Percentiles rank a stretch among this genome's conserved stretches.
Evolutionary conservation across 176 grass and related monocot species (phyloP).

Genomic region (Melocanna baccifera): DNA sequence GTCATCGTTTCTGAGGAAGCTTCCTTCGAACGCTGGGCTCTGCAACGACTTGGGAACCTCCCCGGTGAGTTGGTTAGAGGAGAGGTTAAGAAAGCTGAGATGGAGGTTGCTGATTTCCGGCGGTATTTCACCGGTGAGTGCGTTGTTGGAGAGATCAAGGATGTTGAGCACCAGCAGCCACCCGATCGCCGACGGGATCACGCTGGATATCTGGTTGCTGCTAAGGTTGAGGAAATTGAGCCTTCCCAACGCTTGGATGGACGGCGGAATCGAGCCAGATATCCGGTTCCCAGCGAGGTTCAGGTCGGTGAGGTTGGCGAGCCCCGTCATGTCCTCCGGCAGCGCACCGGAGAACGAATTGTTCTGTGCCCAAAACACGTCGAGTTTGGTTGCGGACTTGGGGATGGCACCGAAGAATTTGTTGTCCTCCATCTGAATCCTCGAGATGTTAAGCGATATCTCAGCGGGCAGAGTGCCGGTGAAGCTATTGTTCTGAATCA

Average conservation of each 20-base stretch:
- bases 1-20: slow-evolving; percentile 43
- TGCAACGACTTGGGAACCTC: slow-evolving; percentile 37
- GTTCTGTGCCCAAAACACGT: slow-evolving; percentile 17
- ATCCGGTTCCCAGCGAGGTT: slow-evolving; percentile 35
- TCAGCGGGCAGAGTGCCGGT: slow-evolving; percentile 34
- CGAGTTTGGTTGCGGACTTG: background rate
- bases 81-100: slow-evolving; percentile 50
- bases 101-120: slow-evolving; percentile 36
- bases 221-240: slow-evolving; percentile 41
- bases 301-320: slow-evolving; percentile 18
- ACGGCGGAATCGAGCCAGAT: slow-evolving; percentile 33
- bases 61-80: slow-evolving; percentile 55
- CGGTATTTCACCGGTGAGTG: slow-evolving; percentile 17
- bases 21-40: background rate
- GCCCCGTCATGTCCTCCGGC: background rate
- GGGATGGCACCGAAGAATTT: slow-evolving; percentile 44
- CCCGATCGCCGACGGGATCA: slow-evolving; percentile 44
- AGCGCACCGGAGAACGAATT: slow-evolving; percentile 38
- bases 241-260: background rate
- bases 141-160: slow-evolving; percentile 65
- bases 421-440: slow-evolving; percentile 49
- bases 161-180: slow-evolving; percentile 27
- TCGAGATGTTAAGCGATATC: slow-evolving; percentile 24
- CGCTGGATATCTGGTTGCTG: slow-evolving; percentile 38
- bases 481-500: slow-evolving; percentile 49